Conservation (phyloP, 2,329 filamentous ascomycete genomes). For the Fusarium odoratissimum region DNA sequence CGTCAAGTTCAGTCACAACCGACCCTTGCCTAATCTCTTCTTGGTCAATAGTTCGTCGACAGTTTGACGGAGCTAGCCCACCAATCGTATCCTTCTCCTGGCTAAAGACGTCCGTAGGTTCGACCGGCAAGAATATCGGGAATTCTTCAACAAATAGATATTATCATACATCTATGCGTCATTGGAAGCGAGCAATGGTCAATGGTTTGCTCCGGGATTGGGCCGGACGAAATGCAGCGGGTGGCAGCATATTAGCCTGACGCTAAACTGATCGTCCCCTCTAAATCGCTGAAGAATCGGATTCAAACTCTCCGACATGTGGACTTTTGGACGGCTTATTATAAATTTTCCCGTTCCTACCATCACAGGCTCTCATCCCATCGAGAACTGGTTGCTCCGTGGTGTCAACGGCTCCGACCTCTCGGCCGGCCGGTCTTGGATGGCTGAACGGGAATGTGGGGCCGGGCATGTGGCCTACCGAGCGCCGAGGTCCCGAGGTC, state of each 20-base stretch:
- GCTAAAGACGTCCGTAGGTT: background rate
- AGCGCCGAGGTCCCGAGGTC: constrained; percentile 37
- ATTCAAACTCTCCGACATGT: constrained; percentile 5
- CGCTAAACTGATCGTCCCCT: constrained; percentile 4
- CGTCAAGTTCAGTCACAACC: background rate
- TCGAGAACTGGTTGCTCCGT: background rate
- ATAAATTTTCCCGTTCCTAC: background rate
- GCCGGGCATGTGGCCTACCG: constrained; percentile 32
- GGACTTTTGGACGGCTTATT: background rate
- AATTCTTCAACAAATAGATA: background rate
- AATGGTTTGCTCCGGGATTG: background rate
- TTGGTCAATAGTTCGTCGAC: background rate
- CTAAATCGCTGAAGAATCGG: constrained; percentile 4
- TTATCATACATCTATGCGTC: constrained; percentile 4
- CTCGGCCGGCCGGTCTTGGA: constrained; percentile 6
- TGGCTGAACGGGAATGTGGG: constrained; percentile 18
- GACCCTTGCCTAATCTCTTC: background rate
- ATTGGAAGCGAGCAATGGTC: constrained; percentile 1
- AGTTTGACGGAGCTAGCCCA: background rate
- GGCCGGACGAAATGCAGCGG: constrained; percentile 13
- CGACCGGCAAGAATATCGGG: background rate
- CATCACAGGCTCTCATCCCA: background rate
- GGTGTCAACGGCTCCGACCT: background rate
- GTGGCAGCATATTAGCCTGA: background rate
- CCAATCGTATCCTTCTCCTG: constrained; percentile 3